Percentiles rank a stretch among this genome's conserved stretches.
Evolutionary conservation across 345 rosid genomes (phyloP).

Genomic region (Eucalyptus cloeziana): DNA sequence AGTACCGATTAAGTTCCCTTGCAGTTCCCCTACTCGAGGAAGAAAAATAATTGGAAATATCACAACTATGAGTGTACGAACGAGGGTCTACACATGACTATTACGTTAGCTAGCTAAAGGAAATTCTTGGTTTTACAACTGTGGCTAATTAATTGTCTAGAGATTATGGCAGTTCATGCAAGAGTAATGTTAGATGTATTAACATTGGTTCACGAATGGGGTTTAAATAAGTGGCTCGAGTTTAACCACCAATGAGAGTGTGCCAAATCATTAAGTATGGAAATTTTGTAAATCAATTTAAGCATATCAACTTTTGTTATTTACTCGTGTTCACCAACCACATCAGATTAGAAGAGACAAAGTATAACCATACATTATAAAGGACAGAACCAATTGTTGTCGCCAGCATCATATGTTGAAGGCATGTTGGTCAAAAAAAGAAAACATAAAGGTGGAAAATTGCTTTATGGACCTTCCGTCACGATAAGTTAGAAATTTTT

Average conservation of each 20-base stretch:
- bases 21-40: neutral
- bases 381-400: neutral
- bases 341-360: neutral
- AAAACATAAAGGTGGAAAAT: neutral
- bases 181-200: neutral
- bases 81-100: neutral
- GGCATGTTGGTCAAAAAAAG: neutral
- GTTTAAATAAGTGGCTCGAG: neutral
- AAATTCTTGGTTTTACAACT: neutral
- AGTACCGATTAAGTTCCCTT: neutral
- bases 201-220: neutral
- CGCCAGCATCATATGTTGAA: neutral
- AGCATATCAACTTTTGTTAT: neutral
- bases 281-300: neutral
- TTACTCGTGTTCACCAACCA: neutral
- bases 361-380: neutral
- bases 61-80: neutral
- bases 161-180: neutral
- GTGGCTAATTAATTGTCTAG: neutral
- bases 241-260: neutral
- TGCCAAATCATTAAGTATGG: neutral
- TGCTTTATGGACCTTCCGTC: neutral
- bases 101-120: neutral
- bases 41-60: neutral
- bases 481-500: neutral